These are phyloP conservation scores for Immersiporthe knoxdaviesiana DNA, from an alignment of 2,329 filamentous ascomycete genomes.

Conservation along the genomic window DNA sequence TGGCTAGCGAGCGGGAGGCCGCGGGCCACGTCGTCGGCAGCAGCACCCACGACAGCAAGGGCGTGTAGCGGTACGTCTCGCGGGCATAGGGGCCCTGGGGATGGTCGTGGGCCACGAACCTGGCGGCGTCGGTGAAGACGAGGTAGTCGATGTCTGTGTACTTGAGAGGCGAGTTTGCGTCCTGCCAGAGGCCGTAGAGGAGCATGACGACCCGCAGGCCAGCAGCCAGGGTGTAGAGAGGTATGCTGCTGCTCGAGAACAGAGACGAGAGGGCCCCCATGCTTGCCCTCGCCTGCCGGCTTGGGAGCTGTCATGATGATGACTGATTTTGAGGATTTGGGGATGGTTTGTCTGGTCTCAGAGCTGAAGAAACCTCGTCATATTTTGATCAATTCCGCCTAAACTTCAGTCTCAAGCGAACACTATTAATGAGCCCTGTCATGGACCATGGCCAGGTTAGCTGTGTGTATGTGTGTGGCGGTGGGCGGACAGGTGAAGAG, in stretches of 20 bases:
- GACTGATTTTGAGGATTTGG: background rate
- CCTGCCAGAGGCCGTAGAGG: conserved; percentile 89
- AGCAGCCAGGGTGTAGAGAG: conserved; percentile 61
- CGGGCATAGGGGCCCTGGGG: conserved; percentile 74
- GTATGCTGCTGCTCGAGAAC: conserved; percentile 44
- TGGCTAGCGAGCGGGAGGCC: conserved; percentile 33
- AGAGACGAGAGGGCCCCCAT: conserved; percentile 35
- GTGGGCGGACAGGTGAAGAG: background rate
- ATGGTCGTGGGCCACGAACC: conserved; percentile 67
- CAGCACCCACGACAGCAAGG: conserved; percentile 88
- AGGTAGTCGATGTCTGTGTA: conserved; percentile 99
- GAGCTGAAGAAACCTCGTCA: background rate
- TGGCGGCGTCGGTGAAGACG: conserved; percentile 94
- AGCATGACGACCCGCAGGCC: conserved; percentile 74
- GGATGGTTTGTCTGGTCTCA: conserved; percentile 7
- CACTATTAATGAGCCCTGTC: background rate
- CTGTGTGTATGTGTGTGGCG: background rate
- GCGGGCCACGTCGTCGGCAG: conserved; percentile 70
- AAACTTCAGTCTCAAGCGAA: background rate
- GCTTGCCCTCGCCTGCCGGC: background rate
- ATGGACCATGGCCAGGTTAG: background rate
- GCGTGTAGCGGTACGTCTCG: conserved; percentile 97
- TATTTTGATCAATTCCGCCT: background rate
- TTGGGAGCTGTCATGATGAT: conserved; percentile 14
- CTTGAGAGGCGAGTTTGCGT: conserved; percentile 87